Conservation (phyloP, 192 early-diverging fungal genomes). For the Umbelopsis sp. region DNA sequence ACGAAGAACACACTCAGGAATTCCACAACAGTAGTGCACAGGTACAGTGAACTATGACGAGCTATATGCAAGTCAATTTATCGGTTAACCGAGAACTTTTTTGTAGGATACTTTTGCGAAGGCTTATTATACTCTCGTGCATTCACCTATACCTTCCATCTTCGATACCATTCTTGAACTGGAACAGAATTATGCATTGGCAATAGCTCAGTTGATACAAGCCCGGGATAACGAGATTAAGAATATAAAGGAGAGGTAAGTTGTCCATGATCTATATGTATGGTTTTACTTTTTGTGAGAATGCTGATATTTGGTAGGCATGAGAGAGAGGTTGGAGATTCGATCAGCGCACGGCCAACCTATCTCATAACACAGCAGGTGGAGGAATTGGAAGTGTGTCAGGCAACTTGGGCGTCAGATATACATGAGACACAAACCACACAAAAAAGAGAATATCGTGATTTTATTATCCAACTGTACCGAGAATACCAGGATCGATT, state of each 20-base stretch:
- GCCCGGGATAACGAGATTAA: constrained; percentile 8
- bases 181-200: constrained; percentile 52
- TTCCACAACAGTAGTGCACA: constrained; percentile 51
- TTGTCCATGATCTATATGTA: background rate
- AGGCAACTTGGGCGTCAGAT: constrained; percentile 55
- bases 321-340: constrained; percentile 21
- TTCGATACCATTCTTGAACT: constrained; percentile 59
- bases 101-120: constrained; percentile 57
- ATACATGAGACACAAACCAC: constrained; percentile 47
- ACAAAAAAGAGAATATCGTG: constrained; percentile 56
- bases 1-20: constrained; percentile 44
- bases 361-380: constrained; percentile 42
- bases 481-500: constrained; percentile 44
- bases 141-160: constrained; percentile 53
- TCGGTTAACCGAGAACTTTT: background rate
- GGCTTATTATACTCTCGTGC: constrained; percentile 59
- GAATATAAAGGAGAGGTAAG: background rate
- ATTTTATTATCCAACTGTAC: constrained; percentile 57
- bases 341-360: constrained; percentile 4
- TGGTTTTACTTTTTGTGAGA: background rate
- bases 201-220: constrained; percentile 43
- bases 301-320: constrained; percentile 12
- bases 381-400: constrained; percentile 50
- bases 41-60: constrained; percentile 23
- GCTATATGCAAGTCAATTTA: background rate